Base-by-base conservation (phyloP, 495 filamentous ascomycete species). In the Extremus antarcticus region DNA sequence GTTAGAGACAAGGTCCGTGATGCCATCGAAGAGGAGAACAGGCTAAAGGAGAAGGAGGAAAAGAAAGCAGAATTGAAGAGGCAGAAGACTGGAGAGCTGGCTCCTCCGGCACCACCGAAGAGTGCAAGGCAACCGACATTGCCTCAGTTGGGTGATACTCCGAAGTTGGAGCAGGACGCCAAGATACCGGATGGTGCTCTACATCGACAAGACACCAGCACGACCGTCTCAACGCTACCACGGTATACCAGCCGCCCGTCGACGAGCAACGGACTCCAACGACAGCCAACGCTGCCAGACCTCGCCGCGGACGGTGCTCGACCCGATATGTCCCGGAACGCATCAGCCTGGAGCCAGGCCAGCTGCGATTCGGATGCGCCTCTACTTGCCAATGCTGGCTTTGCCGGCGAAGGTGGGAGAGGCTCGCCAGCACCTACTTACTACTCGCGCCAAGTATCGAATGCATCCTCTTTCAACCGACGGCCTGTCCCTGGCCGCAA, bases 1-100 rank as follows among this genome's bases (percentile, higher is more conserved):
- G 89, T 96, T 2, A 74, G 76, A 16, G 74, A 71, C 56, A 95
- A 90, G 69, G 83, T 94, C 62, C 85, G 87, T 65, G 91, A 89
- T 68, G 91, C 88, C 0, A 66, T 97, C 45, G 82, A 80, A 29
- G 87, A 88, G 56, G 86, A 91, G 20, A 77, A 84, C 52, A 80
- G 68, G 64, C 74, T 69, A 59, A 78, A 67, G 52, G 76, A 72
- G 65, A 80, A 78, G 48, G 78, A 82, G 56, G 70, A 69, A 46
- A 52, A 72, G 71, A 54, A 79, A 74, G 66, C 80, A 8, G 57
- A 60, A 35, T 59, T 71, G 19, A 73, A 71, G 53, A 50, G 56
- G 48, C 45, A 55, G 43, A 64, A 61, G 58, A 64, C 58, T 9
- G 61, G 53, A 13, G 58, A 57, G 43, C 46, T 35, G 66, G 65